These are phyloP conservation scores for Tylopilus cervinicoccineus DNA, from an alignment of 768 basidiomycete genomes.

Conservation along the genomic window DNA sequence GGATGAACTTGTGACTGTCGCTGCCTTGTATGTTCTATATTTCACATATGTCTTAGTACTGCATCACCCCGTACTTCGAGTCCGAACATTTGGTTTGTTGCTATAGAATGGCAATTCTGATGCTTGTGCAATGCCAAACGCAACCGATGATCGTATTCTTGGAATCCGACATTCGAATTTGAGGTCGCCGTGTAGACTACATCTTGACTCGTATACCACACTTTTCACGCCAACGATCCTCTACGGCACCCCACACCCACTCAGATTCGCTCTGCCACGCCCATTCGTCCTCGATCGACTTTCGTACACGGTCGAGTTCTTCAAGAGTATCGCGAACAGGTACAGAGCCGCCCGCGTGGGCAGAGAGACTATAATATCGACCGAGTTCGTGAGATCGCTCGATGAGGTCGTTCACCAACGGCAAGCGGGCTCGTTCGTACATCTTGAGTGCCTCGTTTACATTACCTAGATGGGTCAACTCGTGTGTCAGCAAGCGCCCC, in stretches of 20 bases:
- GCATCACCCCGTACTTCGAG: too few relatives aligned
- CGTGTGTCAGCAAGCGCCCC: constrained; percentile 26
- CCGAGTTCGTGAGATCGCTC: constrained; percentile 18
- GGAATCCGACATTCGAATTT: too few relatives aligned
- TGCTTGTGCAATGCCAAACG: too few relatives aligned
- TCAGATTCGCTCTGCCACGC: constrained; percentile 10
- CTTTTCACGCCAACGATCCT: constrained; percentile 6
- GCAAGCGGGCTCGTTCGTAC: constrained; percentile 32
- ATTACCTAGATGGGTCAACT: constrained; percentile 17
- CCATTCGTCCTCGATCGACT: constrained; percentile 15
- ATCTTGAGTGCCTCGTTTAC: constrained; percentile 25
- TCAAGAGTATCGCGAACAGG: constrained; percentile 2
- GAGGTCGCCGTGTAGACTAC: too few relatives aligned
- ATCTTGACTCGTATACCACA: neutral
- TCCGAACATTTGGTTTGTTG: too few relatives aligned
- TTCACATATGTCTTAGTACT: too few relatives aligned
- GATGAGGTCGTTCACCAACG: constrained; percentile 25
- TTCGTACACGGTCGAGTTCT: constrained; percentile 7
- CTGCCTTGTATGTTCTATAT: too few relatives aligned
- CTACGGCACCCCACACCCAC: constrained; percentile 9
- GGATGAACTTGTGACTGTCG: too few relatives aligned
- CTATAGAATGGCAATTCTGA: too few relatives aligned
- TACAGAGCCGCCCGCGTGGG: neutral
- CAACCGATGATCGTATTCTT: too few relatives aligned
- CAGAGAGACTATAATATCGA: constrained; percentile 20